These are phyloP conservation scores for Colletotrichum tabaci DNA, from an alignment of 2,329 filamentous ascomycete genomes.

Conservation along the genomic window DNA sequence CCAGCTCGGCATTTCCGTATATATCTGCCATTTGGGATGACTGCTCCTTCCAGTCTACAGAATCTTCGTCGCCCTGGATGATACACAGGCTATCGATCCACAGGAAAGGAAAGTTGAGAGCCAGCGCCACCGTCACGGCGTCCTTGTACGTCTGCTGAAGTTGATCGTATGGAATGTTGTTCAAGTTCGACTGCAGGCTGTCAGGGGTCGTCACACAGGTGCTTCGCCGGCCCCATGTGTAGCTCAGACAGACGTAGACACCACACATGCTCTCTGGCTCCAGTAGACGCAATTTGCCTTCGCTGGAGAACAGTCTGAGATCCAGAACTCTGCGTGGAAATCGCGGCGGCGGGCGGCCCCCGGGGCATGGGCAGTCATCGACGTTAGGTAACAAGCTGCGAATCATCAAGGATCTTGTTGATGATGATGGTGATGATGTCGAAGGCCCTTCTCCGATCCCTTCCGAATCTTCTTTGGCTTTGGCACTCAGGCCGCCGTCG, in stretches of 20 bases:
- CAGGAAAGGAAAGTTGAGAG: background rate
- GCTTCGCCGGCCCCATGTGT: conserved; percentile 2
- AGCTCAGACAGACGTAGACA: background rate
- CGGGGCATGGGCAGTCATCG: too few relatives aligned
- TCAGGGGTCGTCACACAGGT: background rate
- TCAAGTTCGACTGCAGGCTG: background rate
- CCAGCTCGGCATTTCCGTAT: background rate
- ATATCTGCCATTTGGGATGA: conserved; percentile 10
- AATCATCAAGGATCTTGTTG: background rate
- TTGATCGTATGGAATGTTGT: background rate
- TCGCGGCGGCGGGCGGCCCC: background rate
- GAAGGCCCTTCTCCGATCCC: too few relatives aligned
- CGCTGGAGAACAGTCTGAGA: background rate
- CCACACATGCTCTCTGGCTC: background rate
- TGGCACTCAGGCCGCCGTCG: background rate
- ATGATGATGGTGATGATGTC: too few relatives aligned
- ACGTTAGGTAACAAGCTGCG: background rate
- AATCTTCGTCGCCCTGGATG: background rate
- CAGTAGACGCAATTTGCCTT: background rate
- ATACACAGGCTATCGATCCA: conserved; percentile 16
- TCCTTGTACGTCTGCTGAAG: conserved; percentile 12
- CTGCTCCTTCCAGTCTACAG: conserved; percentile 1
- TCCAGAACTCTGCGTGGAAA: background rate
- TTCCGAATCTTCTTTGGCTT: background rate
- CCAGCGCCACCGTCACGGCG: background rate